A percentile compares a stretch with the other conserved stretches of the same genome.
These are phyloP conservation scores for Kwoniella mangroviensis DNA, from an alignment of 768 basidiomycete genomes.

Conservation along the genomic window DNA sequence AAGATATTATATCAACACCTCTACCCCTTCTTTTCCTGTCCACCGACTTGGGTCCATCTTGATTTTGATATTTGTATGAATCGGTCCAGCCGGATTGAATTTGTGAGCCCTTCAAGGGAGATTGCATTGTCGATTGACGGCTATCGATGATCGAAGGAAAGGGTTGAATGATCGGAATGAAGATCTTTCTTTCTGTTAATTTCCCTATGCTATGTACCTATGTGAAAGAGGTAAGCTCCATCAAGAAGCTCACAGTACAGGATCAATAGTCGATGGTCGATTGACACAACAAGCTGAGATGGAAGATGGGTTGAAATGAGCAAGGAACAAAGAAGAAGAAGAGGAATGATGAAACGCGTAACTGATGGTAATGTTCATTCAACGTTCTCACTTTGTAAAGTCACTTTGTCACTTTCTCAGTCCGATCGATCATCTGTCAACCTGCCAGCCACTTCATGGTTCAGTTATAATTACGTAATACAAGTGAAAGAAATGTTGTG, in stretches of 20 bases:
- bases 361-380: too few species aligned
- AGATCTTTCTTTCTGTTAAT: not conserved
- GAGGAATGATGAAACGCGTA: conserved; percentile 18
- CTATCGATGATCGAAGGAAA: not conserved
- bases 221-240: not conserved
- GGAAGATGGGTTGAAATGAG: conserved; percentile 2
- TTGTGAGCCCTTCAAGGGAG: conserved; percentile 24
- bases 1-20: conserved; percentile 34
- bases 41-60: conserved; percentile 31
- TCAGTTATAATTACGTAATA: conserved; percentile 9
- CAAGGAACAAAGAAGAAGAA: not conserved
- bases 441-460: conserved; percentile 8
- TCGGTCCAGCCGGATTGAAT: conserved; percentile 49
- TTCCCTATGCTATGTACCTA: not conserved
- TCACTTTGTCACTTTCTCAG: conserved; percentile 3
- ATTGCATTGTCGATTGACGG: conserved; percentile 15
- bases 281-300: not conserved
- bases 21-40: conserved; percentile 43
- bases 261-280: not conserved
- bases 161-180: conserved; percentile 5
- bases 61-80: not conserved
- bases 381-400: too few species aligned
- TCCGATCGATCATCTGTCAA: conserved; percentile 8
- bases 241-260: conserved; percentile 6
- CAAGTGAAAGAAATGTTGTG: not conserved